A percentile compares a stretch with the other conserved stretches of the same genome.
phyloP scores from a whole-genome alignment of 768 basidiomycete genomes.

The Mycena belliarum region DNA sequence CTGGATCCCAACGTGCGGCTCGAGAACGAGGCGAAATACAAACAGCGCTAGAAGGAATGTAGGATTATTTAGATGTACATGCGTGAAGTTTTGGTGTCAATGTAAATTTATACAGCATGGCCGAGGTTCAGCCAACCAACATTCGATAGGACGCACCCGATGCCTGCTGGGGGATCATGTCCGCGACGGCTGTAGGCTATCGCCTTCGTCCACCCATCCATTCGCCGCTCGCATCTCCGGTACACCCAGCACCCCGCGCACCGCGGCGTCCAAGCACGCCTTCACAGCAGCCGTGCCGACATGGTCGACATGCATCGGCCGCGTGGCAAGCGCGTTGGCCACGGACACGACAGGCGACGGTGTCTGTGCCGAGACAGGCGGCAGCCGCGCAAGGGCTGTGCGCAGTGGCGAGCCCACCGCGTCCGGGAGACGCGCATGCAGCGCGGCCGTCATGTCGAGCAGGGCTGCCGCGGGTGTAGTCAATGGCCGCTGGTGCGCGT shows the following conservation, averaged over 20 bases:
- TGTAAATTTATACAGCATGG: conserved; percentile 2
- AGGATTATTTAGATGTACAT: conserved; percentile 13
- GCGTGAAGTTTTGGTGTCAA: conserved; percentile 19
- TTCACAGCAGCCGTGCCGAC: conserved; percentile 82
- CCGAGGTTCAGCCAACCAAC: too few relatives aligned
- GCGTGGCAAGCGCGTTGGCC: conserved; percentile 79
- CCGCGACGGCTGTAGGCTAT: too few relatives aligned
- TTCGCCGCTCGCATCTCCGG: conserved; percentile 72
- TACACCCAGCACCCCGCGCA: conserved; percentile 71
- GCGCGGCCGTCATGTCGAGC: conserved; percentile 74
- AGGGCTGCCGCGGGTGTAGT: conserved; percentile 83
- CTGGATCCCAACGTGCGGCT: conserved; percentile 82
- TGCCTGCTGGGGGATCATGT: too few relatives aligned
- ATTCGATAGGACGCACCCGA: too few relatives aligned
- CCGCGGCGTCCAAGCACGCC: conserved; percentile 48
- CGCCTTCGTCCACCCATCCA: conserved; percentile 49
- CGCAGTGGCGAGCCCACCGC: conserved; percentile 6
- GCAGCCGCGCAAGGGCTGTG: conserved; percentile 1
- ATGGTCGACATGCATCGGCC: conserved; percentile 94
- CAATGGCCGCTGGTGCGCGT: conserved; percentile 90
- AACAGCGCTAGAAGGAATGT: conserved; percentile 54
- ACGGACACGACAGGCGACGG: conserved; percentile 60
- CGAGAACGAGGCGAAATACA: conserved; percentile 94
- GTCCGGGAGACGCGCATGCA: conserved; percentile 48
- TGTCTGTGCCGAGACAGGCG: conserved; percentile 19